Evolutionary conservation across 192 early-diverging fungal species (phyloP).

Genomic region (Gryganskiella cystojenkinii): DNA sequence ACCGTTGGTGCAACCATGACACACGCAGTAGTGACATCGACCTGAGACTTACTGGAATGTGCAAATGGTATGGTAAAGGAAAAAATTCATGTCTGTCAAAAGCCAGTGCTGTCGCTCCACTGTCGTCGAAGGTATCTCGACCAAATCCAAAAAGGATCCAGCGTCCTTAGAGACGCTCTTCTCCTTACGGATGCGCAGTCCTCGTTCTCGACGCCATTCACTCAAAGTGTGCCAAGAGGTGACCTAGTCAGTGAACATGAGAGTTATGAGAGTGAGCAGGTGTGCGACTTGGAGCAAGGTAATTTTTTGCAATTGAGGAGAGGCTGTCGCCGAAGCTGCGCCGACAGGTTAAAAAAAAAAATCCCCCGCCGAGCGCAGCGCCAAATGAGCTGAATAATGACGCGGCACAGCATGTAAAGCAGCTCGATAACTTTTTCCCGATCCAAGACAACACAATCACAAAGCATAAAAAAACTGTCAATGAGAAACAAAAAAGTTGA

Average conservation of each 20-base stretch:
- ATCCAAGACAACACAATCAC: too few species aligned
- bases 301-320: too few species aligned
- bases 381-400: too few species aligned
- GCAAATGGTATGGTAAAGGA: slow-evolving; percentile 52
- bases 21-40: neutral
- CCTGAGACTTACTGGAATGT: slow-evolving; percentile 45
- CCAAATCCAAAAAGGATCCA: neutral
- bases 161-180: neutral
- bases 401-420: too few species aligned
- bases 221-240: slow-evolving; percentile 48
- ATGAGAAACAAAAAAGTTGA: too few species aligned
- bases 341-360: too few species aligned
- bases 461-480: too few species aligned
- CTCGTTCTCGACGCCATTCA: slow-evolving; percentile 47
- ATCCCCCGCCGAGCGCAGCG: too few species aligned
- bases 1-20: neutral
- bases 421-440: too few species aligned
- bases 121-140: slow-evolving; percentile 6
- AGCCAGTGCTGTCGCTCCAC: slow-evolving; percentile 43
- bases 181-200: neutral
- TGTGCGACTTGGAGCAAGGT: too few species aligned
- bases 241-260: slow-evolving; percentile 17
- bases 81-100: slow-evolving; percentile 50
- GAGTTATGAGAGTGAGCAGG: too few species aligned
- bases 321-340: too few species aligned